These are phyloP conservation scores for Clonostachys solani DNA, from an alignment of 2,329 filamentous ascomycete species.

Conservation along the genomic window DNA sequence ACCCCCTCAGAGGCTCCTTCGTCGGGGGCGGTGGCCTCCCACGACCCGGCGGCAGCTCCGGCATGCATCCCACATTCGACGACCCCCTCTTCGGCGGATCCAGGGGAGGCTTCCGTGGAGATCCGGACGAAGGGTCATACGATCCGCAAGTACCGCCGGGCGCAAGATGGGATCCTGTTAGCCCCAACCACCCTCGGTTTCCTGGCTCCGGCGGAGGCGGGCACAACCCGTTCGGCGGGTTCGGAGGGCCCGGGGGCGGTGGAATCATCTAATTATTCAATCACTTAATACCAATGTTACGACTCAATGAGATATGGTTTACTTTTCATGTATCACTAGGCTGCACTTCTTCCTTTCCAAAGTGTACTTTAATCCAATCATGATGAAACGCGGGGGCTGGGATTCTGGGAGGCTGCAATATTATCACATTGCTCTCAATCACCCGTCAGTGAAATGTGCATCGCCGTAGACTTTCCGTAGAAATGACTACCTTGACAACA, in stretches of 20 bases:
- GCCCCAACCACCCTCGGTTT: constrained; percentile 56
- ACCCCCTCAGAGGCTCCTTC: constrained; percentile 69
- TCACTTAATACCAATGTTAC: too few species aligned
- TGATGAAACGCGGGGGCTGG: too few species aligned
- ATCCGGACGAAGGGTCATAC: constrained; percentile 20
- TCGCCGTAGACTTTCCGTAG: too few species aligned
- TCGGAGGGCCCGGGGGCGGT: constrained; percentile 17
- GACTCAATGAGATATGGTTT: too few species aligned
- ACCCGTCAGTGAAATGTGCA: too few species aligned
- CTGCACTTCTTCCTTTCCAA: too few species aligned
- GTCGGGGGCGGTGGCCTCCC: constrained; percentile 56
- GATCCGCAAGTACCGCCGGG: constrained; percentile 79
- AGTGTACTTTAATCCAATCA: too few species aligned
- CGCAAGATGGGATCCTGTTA: constrained; percentile 85
- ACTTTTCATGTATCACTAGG: too few species aligned
- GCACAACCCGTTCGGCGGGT: constrained; percentile 30
- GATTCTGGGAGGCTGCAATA: too few species aligned
- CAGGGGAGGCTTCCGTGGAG: constrained; percentile 35
- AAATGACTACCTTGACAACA: too few species aligned
- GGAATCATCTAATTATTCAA: constrained; percentile 20
- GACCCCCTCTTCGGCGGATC: constrained; percentile 75
- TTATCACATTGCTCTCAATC: too few species aligned
- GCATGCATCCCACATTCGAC: constrained; percentile 96
- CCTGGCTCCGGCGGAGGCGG: constrained; percentile 34
- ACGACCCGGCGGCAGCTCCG: constrained; percentile 59